Base-by-base conservation (phyloP, 768 basidiomycete species). In the Boletus vermiculosoides region DNA sequence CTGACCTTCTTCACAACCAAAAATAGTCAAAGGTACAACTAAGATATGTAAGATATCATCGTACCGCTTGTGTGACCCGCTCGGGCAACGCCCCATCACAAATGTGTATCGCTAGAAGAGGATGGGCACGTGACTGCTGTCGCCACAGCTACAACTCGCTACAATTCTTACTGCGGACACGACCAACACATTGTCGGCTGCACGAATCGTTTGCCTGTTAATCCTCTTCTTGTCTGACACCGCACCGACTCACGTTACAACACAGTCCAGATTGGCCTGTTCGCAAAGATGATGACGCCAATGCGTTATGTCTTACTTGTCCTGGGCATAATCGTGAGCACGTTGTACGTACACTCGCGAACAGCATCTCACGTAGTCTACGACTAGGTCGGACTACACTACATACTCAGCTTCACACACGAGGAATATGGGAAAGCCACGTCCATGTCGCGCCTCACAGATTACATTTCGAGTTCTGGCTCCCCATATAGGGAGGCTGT, bases 401-500 rank as follows among this genome's bases (percentile, higher is more conserved):
- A 76, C 60, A 74, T 76, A 46, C 70, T 77, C 52, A 75, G 70
- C 61, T 62, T 79, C 52, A 74, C 77, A 4, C 78, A 77, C 57
- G 76, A 78, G 54, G 73, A 69, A 20, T 77, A 77, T 48, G 75
- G 75, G 12, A 75, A 64, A 45, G 71, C 73, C n/a, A 78, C 77
- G 23, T 77, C 76, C 18, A 46, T 78, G n/a, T 71, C 70, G 11
- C 66, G 44, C 34, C 55, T 77, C 37, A 63, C 70, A 22, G 66
- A 54, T 41, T 66, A 67, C 37, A 50, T 68, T 4, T 70, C 58
- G 6, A 54, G 51, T 39, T 40, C 65, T 34, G 59, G 54, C 12
- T 77, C 85, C 22, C 81, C 83, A 10, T 77, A 87, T 70, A 78
- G 83, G 66, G 74, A 76, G n/a, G 75, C 80, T n/a, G 73, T 88